phyloP scores from a whole-genome alignment of 2,329 filamentous ascomycete species.

The Penicillium fuscoglaucum region DNA sequence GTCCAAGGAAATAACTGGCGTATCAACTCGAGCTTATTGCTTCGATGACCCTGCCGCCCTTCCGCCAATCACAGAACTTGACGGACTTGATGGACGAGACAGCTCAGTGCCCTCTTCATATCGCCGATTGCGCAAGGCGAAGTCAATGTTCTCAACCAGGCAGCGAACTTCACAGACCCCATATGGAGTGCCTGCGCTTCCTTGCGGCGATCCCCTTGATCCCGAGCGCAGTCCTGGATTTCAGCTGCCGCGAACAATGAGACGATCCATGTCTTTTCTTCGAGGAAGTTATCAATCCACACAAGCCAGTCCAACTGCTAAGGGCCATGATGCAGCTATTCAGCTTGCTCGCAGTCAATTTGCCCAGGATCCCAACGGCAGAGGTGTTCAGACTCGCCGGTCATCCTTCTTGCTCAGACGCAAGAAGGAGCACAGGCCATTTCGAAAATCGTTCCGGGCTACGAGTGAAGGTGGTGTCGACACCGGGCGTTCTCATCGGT shows the following conservation, averaged over 20 bases:
- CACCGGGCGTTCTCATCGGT: slow-evolving; percentile 26
- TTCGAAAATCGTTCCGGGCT: slow-evolving; percentile 40
- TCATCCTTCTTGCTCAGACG: slow-evolving; percentile 28
- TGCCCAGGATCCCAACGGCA: slow-evolving; percentile 26
- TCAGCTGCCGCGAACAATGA: slow-evolving; percentile 30
- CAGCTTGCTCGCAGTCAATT: slow-evolving; percentile 45
- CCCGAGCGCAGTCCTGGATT: slow-evolving; percentile 22
- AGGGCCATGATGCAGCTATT: slow-evolving; percentile 43
- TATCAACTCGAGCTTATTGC: slow-evolving; percentile 2
- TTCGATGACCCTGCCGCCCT: slow-evolving; percentile 21
- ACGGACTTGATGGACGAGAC: slow-evolving; percentile 37
- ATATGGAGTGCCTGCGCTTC: slow-evolving; percentile 16
- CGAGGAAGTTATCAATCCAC: slow-evolving; percentile 29
- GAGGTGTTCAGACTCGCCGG: slow-evolving; percentile 21
- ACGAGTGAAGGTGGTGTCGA: slow-evolving; percentile 23
- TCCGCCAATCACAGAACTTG: slow-evolving; percentile 34
- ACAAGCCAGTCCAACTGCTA: slow-evolving; percentile 24
- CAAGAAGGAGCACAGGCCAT: slow-evolving; percentile 36
- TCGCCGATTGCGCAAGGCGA: slow-evolving; percentile 48
- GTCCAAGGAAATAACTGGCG: slow-evolving; percentile 1
- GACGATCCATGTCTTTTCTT: slow-evolving; percentile 47
- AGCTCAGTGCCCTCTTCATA: slow-evolving; percentile 49
- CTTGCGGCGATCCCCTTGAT: slow-evolving; percentile 13
- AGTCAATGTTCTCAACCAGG: slow-evolving; percentile 50
- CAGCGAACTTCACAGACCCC: slow-evolving; percentile 30